A percentile compares a stretch with the other conserved stretches of the same genome.
phyloP scores from a whole-genome alignment of 1,284 basidiomycete species.

The Grifola frondosa region DNA sequence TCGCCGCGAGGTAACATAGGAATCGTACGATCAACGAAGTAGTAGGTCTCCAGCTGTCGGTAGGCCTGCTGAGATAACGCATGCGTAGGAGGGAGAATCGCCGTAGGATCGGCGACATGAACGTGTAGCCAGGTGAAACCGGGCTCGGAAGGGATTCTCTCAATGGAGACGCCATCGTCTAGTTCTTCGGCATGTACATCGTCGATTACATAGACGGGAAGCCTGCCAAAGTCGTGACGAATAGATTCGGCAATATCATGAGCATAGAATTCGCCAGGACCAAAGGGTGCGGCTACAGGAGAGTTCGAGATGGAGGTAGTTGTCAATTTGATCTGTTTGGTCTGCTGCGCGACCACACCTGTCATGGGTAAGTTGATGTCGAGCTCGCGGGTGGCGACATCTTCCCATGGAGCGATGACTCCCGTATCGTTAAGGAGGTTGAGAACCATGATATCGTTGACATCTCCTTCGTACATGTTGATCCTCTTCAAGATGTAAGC shows the following conservation, averaged over 20 bases:
- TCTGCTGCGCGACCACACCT: constrained; percentile 18
- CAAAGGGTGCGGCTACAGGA: constrained; percentile 37
- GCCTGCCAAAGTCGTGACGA: constrained; percentile 83
- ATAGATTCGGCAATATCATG: constrained; percentile 61
- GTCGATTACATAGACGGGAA: constrained; percentile 90
- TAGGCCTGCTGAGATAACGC: constrained; percentile 57
- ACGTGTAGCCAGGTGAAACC: constrained; percentile 81
- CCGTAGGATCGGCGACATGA: constrained; percentile 93
- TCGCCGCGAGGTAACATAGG: constrained; percentile 68
- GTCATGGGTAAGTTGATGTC: constrained; percentile 1
- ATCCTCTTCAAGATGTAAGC: constrained; percentile 66
- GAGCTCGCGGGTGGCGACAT: constrained; percentile 43
- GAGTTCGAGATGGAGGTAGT: constrained; percentile 6
- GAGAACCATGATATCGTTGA: constrained; percentile 30
- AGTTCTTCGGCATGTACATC: constrained; percentile 82
- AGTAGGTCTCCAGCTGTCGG: constrained; percentile 50
- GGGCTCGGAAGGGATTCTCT: constrained; percentile 56
- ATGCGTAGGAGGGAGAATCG: constrained; percentile 73
- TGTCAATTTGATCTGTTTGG: too few relatives aligned
- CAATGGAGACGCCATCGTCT: constrained; percentile 92
- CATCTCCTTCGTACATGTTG: constrained; percentile 34
- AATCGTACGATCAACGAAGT: constrained; percentile 63
- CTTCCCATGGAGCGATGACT: constrained; percentile 74
- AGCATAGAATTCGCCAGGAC: constrained; percentile 58
- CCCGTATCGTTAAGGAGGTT: constrained; percentile 65